Evolutionary conservation across 306 rosid genomes (phyloP), one percentile per base, ranked within the genome.

Genomic region (Glycyrrhiza uralensis): DNA sequence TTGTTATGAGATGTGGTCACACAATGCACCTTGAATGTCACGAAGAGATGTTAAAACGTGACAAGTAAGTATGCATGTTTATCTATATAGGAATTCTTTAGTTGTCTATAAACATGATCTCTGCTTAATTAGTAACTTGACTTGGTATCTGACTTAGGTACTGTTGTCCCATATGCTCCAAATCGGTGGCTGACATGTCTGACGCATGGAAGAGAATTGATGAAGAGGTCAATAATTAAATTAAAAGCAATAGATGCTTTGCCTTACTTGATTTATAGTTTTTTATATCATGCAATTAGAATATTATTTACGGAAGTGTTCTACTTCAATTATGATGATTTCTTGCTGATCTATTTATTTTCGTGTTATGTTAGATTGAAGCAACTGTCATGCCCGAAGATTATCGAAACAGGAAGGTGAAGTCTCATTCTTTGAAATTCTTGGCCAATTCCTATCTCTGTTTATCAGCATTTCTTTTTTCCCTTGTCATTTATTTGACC

Each of bases 161-260:
- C 29, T 93, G 93, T 70, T 93, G 98, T 71, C 98, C 97, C 45
- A 85, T 93, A 72, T 93, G 98, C 87, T 93, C 84, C 69, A 93
- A 83, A 85, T 90, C 96, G 0, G 88, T 88, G 58, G 50, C 76
- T 1, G 97, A 93, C 88, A 88, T 93, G 98, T 88, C 96, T 66
- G 81, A 55, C 72, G 69, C 71, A 0, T 93, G 98, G 98, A 87
- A 83, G 89, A 86, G 87, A 83, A 82, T 88, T 29, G 98, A 93
- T 22, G 96, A 90, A 71, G 98, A 93, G 98, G 98, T 90, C 84
- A 55, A 28, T 49, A 33, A 23, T 41, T 77, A 52, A 57, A 55
- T 49, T 59, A 33, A 57, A n/a, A 72, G 29, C 54, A 50, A 22
- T 23, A 36, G 62, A 60, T 38, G 32, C 18, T 49, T 65, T 38